Conservation (phyloP, 2,329 filamentous ascomycete species). For the Colletotrichum somersetense region DNA sequence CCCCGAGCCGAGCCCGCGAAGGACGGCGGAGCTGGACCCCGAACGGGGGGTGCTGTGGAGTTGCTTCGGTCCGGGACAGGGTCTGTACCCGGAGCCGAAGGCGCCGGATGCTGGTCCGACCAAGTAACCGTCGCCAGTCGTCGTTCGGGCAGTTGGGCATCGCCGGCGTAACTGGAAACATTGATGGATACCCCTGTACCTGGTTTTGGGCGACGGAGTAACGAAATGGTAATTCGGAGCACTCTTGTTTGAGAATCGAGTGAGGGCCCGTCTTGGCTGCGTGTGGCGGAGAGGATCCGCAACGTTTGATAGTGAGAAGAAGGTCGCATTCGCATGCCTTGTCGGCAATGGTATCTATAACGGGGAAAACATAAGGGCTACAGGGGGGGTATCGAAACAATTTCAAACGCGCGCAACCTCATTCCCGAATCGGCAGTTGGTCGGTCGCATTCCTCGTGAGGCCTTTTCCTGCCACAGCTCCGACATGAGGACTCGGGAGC, state of each 20-base stretch:
- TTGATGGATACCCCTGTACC: conserved; percentile 21
- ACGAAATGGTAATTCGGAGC: background rate
- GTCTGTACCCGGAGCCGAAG: background rate
- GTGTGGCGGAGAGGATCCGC: background rate
- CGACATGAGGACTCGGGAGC: background rate
- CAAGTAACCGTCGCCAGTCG: background rate
- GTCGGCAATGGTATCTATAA: conserved; percentile 11
- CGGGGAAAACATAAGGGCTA: background rate
- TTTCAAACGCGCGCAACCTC: conserved; percentile 12
- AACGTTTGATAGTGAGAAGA: background rate
- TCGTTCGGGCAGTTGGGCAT: background rate
- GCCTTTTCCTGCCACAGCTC: background rate
- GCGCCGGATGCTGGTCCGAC: background rate
- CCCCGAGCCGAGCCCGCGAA: background rate
- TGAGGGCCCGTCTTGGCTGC: background rate
- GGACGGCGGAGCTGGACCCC: conserved; percentile 7
- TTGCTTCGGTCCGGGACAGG: conserved; percentile 3
- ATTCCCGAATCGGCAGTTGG: background rate
- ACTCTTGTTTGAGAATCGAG: background rate
- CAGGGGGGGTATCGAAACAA: conserved; percentile 21
- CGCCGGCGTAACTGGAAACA: background rate
- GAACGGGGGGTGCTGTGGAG: conserved; percentile 12
- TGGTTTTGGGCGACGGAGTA: background rate
- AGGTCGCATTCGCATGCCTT: conserved; percentile 22
- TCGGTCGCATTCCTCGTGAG: conserved; percentile 3